Percentiles rank a stretch among this genome's conserved stretches.
Evolutionary conservation across 2,329 filamentous ascomycete species (phyloP).

Genomic region (Teratosphaeria pseudoeucalypti): DNA sequence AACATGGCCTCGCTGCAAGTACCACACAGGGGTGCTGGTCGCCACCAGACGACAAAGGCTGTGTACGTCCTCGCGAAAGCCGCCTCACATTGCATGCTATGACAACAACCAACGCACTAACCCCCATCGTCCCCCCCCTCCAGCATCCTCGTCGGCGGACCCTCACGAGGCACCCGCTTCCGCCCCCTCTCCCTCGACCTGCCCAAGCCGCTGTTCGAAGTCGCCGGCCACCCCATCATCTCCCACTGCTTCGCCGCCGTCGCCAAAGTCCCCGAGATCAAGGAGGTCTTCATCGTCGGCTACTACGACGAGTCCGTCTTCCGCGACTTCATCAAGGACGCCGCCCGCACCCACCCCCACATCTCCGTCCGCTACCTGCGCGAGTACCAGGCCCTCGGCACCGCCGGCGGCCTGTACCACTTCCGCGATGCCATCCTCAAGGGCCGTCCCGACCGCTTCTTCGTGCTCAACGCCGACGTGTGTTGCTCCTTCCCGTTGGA

Average conservation of each 20-base stretch:
- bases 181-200: conserved; percentile 68
- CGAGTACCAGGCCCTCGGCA: conserved; percentile 93
- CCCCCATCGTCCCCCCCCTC: too few relatives aligned
- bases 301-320: conserved; percentile 98
- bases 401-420: conserved; percentile 93
- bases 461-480: conserved; percentile 95
- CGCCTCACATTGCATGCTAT: conserved; percentile 1
- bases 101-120: neutral
- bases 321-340: conserved; percentile 94
- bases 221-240: conserved; percentile 96
- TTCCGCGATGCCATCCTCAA: conserved; percentile 98
- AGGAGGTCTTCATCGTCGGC: conserved; percentile 94
- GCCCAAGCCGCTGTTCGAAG: conserved; percentile 97
- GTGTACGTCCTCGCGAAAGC: conserved; percentile 49
- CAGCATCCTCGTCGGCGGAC: conserved; percentile 67
- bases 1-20: conserved; percentile 20
- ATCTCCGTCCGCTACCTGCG: conserved; percentile 90
- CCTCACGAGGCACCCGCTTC: conserved; percentile 91
- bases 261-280: conserved; percentile 80
- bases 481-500: conserved; percentile 96
- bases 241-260: conserved; percentile 93
- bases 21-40: conserved; percentile 21
- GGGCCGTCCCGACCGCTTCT: conserved; percentile 86
- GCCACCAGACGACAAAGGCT: conserved; percentile 67
- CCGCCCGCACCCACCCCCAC: conserved; percentile 71